Conservation (phyloP, 495 filamentous ascomycete species). For the Oleoguttula mirabilis region DNA sequence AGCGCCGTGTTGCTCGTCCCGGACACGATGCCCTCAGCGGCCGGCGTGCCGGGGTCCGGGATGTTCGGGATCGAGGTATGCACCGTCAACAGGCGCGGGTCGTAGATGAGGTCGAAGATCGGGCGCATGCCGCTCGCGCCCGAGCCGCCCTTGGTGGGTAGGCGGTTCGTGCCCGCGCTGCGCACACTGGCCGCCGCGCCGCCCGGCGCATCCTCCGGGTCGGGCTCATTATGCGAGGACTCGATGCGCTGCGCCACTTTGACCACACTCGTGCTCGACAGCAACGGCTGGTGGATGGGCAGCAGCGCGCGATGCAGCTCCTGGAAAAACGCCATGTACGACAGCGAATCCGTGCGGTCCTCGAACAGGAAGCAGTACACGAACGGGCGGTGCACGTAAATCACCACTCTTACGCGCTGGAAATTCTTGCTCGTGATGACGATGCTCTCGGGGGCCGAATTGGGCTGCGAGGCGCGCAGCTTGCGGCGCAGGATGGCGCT, state of each 20-base stretch:
- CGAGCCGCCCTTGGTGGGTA: constrained; percentile 36
- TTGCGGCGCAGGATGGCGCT: background rate
- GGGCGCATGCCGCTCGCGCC: constrained; percentile 31
- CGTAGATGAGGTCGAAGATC: constrained; percentile 79
- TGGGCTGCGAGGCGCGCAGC: too few relatives aligned
- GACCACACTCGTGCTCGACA: constrained; percentile 49
- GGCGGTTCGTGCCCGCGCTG: constrained; percentile 37
- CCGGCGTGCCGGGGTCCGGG: constrained; percentile 44
- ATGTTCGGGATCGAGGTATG: constrained; percentile 87
- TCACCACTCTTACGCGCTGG: constrained; percentile 54
- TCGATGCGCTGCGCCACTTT: constrained; percentile 40
- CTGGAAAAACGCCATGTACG: constrained; percentile 60
- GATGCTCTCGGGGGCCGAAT: background rate
- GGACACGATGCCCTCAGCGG: constrained; percentile 20
- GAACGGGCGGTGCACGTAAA: constrained; percentile 72
- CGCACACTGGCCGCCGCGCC: constrained; percentile 34
- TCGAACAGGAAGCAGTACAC: constrained; percentile 85
- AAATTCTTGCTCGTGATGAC: constrained; percentile 2
- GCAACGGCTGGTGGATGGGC: constrained; percentile 61
- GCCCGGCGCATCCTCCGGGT: background rate
- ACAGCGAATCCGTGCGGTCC: constrained; percentile 51
- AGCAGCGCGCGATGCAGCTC: constrained; percentile 70
- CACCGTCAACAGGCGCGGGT: constrained; percentile 61
- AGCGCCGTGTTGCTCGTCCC: background rate
- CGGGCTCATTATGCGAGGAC: constrained; percentile 2